These are phyloP conservation scores for Colletotrichum gloeosporioides DNA, from an alignment of 2,329 filamentous ascomycete species.

Conservation along the genomic window DNA sequence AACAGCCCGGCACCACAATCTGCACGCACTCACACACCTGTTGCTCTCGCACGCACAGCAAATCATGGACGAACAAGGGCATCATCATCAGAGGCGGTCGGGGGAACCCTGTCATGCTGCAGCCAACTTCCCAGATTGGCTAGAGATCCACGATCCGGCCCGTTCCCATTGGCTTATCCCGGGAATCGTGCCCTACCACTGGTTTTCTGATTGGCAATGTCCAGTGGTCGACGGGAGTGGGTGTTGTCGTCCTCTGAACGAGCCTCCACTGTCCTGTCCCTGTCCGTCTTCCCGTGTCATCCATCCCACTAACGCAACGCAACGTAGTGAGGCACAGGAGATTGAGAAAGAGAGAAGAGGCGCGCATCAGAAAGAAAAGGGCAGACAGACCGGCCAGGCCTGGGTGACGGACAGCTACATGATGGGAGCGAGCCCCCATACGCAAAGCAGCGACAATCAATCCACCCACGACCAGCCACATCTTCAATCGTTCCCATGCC, in stretches of 20 bases:
- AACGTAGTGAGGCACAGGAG: not conserved
- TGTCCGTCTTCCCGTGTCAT: not conserved
- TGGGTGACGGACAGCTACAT: not conserved
- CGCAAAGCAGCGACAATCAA: not conserved
- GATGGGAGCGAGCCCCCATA: not conserved
- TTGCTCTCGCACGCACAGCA: not conserved
- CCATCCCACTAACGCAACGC: not conserved
- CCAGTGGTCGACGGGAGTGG: not conserved
- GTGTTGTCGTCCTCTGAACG: not conserved
- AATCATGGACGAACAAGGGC: not conserved
- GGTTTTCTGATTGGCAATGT: not conserved
- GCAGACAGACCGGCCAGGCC: not conserved
- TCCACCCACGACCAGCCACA: constrained; percentile 5
- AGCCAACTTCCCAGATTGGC: not conserved
- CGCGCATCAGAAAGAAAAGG: not conserved
- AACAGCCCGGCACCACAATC: not conserved
- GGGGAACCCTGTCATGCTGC: not conserved
- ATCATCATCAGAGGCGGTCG: not conserved
- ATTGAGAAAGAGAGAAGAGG: not conserved
- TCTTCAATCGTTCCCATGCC: not conserved
- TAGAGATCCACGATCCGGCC: not conserved
- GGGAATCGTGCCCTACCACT: not conserved
- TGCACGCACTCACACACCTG: not conserved
- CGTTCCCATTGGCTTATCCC: not conserved
- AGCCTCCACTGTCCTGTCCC: not conserved